phyloP scores from a whole-genome alignment of 2,329 filamentous ascomycete genomes.

The Emmonsia crescens region DNA sequence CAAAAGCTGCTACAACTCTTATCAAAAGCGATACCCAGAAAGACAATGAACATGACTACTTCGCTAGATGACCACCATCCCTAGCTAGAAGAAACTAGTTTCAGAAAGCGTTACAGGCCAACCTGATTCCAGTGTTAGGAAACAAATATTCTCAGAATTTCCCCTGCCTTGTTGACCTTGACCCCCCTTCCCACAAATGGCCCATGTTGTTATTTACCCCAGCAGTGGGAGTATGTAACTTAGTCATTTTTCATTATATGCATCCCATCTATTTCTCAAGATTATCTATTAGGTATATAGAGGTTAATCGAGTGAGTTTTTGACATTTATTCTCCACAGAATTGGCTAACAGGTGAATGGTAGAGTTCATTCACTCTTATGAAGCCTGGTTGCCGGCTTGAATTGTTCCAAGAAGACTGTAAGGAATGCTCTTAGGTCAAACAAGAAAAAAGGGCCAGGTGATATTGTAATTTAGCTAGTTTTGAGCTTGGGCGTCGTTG shows the following conservation, averaged over 20 bases:
- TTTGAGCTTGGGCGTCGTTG: too few relatives aligned
- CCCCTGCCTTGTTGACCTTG: not conserved
- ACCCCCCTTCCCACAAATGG: not conserved
- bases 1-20: not conserved
- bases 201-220: not conserved
- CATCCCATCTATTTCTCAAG: not conserved
- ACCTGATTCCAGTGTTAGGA: not conserved
- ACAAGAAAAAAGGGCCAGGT: too few relatives aligned
- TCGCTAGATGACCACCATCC: not conserved
- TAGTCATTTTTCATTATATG: not conserved
- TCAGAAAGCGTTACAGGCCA: not conserved
- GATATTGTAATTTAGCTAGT: too few relatives aligned
- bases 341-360: not conserved
- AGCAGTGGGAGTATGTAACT: not conserved
- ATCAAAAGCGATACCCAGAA: not conserved
- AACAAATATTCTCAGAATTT: not conserved
- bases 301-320: not conserved
- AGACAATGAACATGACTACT: not conserved
- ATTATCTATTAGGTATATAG: not conserved
- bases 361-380: not conserved
- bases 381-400: not conserved
- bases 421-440: too few relatives aligned
- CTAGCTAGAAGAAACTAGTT: not conserved
- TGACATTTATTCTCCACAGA: not conserved
- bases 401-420: not conserved